Evolutionary conservation across 2,329 filamentous ascomycete species (phyloP), one percentile per base, ranked within the genome.

Genomic region (Periconia digitata): DNA sequence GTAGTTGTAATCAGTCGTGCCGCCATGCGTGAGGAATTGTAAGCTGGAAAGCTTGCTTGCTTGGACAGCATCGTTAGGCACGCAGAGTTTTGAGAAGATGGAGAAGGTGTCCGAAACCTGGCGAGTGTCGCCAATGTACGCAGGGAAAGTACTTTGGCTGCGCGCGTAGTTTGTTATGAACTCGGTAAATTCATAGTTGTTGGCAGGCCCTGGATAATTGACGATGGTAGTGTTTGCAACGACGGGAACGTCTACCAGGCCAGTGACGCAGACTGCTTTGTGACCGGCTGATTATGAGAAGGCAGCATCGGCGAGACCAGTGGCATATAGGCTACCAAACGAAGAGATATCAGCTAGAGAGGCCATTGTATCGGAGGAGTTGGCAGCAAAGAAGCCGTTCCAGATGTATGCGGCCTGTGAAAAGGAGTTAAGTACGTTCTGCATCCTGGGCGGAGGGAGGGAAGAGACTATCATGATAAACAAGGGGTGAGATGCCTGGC

Each of bases 21-120:
- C 65, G 38, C 74, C 74, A 47, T 75, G 72, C 10, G 69, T 72
- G 21, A 75, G 56, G 40, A 75, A 55, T 52, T 76, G 74, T 6
- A 75, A 59, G 8, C 59, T 64, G 13, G 38, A 53, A 16, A 44
- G 32, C n/a, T 23, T 36, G 15, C 16, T 32, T 16, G 44, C 24
- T 2, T 15, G 29, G 2, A 8, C 43, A 8, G 15, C 17, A 21
- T 47, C 46, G 7, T 42, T 42, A 2, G 62, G 62, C n/a, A 56
- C 55, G 46, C 63, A 66, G 13, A 66, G 51, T 32, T 70, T 95
- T 90, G 79, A 86, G 85, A 68, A 89, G 84, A 70, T 39, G 2
- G 86, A 86, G 0, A 73, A 79, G 45, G 21, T 39, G 17, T 41
- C 39, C 24, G 39, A 41, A n/a, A 41, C 39, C 15, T 15, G 13